A percentile compares a stretch with the other conserved stretches of the same genome.
Conservation (phyloP, 495 filamentous ascomycete genomes). For the Xylaria intraflava region DNA sequence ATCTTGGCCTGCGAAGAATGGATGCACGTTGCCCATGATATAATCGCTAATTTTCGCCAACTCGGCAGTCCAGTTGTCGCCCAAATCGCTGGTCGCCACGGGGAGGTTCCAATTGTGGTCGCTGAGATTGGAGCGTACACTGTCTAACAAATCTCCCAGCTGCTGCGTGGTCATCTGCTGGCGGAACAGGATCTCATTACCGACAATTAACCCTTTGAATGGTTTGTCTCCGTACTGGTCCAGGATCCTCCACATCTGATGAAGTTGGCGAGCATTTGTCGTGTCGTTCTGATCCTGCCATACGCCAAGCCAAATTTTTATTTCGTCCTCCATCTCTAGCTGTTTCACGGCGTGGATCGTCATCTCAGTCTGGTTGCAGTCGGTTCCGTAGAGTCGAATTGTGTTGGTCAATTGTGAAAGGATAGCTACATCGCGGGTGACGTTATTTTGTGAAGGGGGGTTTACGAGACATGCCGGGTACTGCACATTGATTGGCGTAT, state of each 20-base stretch:
- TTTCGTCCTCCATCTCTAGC: slow-evolving; percentile 59
- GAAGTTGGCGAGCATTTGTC: slow-evolving; percentile 74
- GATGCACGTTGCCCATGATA: slow-evolving; percentile 96
- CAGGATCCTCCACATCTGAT: slow-evolving; percentile 74
- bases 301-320: slow-evolving; percentile 94
- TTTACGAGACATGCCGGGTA: slow-evolving; percentile 77
- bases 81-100: slow-evolving; percentile 85
- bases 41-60: slow-evolving; percentile 68
- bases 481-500: slow-evolving; percentile 85
- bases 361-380: slow-evolving; percentile 98
- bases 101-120: slow-evolving; percentile 58
- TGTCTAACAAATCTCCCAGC: slow-evolving; percentile 58
- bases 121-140: slow-evolving; percentile 67
- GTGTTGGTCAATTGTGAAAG: slow-evolving; percentile 87
- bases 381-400: slow-evolving; percentile 87
- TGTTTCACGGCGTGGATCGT: slow-evolving; percentile 74
- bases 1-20: slow-evolving; percentile 83
- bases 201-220: slow-evolving; percentile 84
- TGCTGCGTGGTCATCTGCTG: slow-evolving; percentile 58
- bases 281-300: slow-evolving; percentile 84
- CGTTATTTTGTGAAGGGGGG: slow-evolving; percentile 84
- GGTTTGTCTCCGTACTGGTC: slow-evolving; percentile 56
- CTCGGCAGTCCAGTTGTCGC: slow-evolving; percentile 71
- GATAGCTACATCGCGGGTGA: slow-evolving; percentile 87
- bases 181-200: slow-evolving; percentile 90